Base-by-base conservation (phyloP, 768 basidiomycete species). In the Termitomyces sp. region DNA sequence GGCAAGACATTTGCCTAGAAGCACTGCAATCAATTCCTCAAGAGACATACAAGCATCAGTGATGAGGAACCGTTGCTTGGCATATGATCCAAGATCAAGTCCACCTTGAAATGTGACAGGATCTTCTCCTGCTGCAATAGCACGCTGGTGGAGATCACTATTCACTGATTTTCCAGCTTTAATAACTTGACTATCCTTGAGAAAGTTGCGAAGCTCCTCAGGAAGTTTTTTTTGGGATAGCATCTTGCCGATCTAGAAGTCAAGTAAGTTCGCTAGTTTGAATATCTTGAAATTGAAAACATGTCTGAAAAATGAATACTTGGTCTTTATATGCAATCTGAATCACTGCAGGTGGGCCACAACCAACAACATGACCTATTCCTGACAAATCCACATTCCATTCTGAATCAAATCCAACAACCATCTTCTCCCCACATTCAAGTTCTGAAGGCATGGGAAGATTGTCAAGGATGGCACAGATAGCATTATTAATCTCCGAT, bases 331-430 rank as follows among this genome's bases (percentile, higher is more conserved):
- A 39, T 15, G 38, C 38, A 18, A 39, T 39, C 18, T 39, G 38
- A 39, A 39, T 39, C 5, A 39, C 56, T 0, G 65, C 63, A 7
- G 59, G 58, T 23, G 54, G 59, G 40, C 63, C 53, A 25, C 45
- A 41, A 3, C 58, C 53, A 16, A 16, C 20, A 40, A 64, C 54
- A n/a, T 50, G 29, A 12, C 66, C 62, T n/a, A 52, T 33, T 13
- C 45, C 44, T 10, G 56, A 54, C 12, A 65, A 18, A 12, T 63
- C 58, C 13, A 67, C 61, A 56, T 70, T 70, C 64, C 64, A 68
- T 52, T 67, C 64, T 0, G 59, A 25, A 52, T 65, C 62, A 58
- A 61, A 63, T 7, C 64, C 63, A 35, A 67, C 49, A 4, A 65
- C 61, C 7, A 53, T 13, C 5, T 39, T 23, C 23, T 29, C 35